Conservation (phyloP, 164 flowering plant genomes). For the Chimonanthus salicifolius region DNA sequence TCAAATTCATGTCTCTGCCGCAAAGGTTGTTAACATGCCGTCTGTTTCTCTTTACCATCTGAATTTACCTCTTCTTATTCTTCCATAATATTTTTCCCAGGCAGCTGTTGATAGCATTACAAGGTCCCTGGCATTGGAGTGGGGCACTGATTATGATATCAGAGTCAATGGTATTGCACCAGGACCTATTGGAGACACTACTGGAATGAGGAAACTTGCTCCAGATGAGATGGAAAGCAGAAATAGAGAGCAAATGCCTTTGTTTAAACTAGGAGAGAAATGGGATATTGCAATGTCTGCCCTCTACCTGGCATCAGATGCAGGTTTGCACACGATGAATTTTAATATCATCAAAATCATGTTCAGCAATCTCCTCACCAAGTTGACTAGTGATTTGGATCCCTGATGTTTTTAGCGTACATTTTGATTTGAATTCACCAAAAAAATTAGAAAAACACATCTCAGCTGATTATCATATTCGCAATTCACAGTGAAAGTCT, state of each 20-base stretch:
- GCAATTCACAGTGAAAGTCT: background rate
- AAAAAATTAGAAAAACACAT: too few species aligned
- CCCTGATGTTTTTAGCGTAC: background rate
- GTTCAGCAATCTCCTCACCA: background rate
- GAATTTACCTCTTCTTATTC: background rate
- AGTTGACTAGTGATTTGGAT: background rate
- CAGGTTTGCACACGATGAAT: slow-evolving; percentile 42
- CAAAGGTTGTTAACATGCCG: slow-evolving; percentile 52
- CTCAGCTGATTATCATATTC: background rate
- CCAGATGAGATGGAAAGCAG: slow-evolving; percentile 54
- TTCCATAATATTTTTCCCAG: slow-evolving; percentile 25
- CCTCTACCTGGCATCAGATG: slow-evolving; percentile 66
- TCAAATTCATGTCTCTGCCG: slow-evolving; percentile 91
- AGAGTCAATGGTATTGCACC: slow-evolving; percentile 96
- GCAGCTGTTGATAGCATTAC: slow-evolving; percentile 82
- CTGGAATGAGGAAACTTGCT: slow-evolving; percentile 69
- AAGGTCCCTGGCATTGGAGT: slow-evolving; percentile 81
- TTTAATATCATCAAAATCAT: background rate
- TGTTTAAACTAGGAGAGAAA: slow-evolving; percentile 72
- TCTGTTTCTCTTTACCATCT: background rate
- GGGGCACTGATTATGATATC: slow-evolving; percentile 91
- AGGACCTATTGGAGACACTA: slow-evolving; percentile 75
- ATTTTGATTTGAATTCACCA: background rate
- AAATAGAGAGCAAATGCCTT: slow-evolving; percentile 39
- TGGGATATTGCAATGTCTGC: slow-evolving; percentile 97